Percentiles rank a stretch among this genome's conserved stretches.
These are phyloP conservation scores for Cystofilobasidium macerans DNA, from an alignment of 768 basidiomycete genomes.

Conservation along the genomic window DNA sequence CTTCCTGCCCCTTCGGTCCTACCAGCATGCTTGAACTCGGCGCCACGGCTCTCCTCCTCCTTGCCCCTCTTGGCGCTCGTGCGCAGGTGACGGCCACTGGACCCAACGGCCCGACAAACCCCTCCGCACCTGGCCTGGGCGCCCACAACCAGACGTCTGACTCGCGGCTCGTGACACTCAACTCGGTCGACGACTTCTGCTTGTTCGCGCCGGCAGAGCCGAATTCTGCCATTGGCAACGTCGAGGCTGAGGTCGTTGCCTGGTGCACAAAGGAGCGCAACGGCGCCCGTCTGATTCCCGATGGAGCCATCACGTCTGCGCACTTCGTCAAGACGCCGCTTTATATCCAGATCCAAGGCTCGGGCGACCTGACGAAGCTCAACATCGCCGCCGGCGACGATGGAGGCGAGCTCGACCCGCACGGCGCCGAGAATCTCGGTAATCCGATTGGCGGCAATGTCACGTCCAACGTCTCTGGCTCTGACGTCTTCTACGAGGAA, in stretches of 20 bases:
- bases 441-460: conserved; percentile 38
- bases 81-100: background rate
- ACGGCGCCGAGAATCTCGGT: conserved; percentile 36
- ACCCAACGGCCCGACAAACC: conserved; percentile 17
- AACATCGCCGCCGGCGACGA: conserved; percentile 33
- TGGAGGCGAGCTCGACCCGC: conserved; percentile 44
- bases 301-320: conserved; percentile 33
- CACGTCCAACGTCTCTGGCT: conserved; percentile 38
- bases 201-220: conserved; percentile 36
- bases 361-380: conserved; percentile 39
- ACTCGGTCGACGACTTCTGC: conserved; percentile 25
- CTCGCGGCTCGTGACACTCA: conserved; percentile 19
- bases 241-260: conserved; percentile 41
- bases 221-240: conserved; percentile 51
- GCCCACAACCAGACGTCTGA: conserved; percentile 18
- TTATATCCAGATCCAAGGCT: conserved; percentile 45
- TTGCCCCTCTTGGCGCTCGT: background rate
- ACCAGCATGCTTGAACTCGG: background rate
- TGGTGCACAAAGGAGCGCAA: conserved; percentile 39
- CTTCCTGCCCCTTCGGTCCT: background rate
- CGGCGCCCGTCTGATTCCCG: conserved; percentile 42
- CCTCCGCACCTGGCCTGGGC: conserved; percentile 9
- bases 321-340: conserved; percentile 43
- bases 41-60: background rate
- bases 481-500: conserved; percentile 37